Evolutionary conservation across 2,329 filamentous ascomycete genomes (phyloP).

Genomic region (Scolecobasidium constrictum): DNA sequence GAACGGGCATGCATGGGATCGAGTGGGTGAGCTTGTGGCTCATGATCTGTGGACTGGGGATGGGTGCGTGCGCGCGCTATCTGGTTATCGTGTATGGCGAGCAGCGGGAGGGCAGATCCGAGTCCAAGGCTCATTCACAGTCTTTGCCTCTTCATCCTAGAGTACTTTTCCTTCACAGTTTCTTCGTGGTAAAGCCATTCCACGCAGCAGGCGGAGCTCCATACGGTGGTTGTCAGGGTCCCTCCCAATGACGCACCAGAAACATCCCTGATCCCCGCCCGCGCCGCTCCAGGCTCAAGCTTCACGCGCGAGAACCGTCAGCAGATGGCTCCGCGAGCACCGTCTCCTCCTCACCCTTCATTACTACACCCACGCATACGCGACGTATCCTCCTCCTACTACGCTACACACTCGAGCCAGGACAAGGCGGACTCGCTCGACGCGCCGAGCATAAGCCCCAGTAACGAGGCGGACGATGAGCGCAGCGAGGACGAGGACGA

Average conservation of each 20-base stretch:
- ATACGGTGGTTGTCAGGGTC: too few species aligned
- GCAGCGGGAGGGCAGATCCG: too few species aligned
- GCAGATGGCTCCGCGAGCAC: conserved; percentile 2
- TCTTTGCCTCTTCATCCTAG: too few species aligned
- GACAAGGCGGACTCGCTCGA: neutral
- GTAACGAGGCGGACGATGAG: conserved; percentile 34
- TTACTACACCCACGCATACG: neutral
- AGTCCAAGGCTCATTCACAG: too few species aligned
- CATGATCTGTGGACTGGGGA: too few species aligned
- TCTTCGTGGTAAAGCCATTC: too few species aligned
- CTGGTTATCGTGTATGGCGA: too few species aligned
- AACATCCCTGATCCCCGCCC: neutral
- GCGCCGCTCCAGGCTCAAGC: neutral
- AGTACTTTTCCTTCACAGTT: too few species aligned
- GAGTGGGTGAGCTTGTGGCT: too few species aligned
- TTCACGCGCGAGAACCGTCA: conserved; percentile 1
- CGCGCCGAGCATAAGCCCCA: neutral
- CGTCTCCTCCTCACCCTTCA: neutral
- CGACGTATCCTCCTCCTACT: neutral
- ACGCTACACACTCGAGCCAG: conserved; percentile 15
- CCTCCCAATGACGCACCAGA: neutral
- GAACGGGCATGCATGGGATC: too few species aligned
- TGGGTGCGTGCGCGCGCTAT: too few species aligned
- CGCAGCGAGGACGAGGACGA: conserved; percentile 19
- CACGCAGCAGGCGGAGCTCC: too few species aligned